A percentile compares a stretch with the other conserved stretches of the same genome.
Evolutionary conservation across 2,329 filamentous ascomycete genomes (phyloP).

Genomic region (Fusarium sp.): DNA sequence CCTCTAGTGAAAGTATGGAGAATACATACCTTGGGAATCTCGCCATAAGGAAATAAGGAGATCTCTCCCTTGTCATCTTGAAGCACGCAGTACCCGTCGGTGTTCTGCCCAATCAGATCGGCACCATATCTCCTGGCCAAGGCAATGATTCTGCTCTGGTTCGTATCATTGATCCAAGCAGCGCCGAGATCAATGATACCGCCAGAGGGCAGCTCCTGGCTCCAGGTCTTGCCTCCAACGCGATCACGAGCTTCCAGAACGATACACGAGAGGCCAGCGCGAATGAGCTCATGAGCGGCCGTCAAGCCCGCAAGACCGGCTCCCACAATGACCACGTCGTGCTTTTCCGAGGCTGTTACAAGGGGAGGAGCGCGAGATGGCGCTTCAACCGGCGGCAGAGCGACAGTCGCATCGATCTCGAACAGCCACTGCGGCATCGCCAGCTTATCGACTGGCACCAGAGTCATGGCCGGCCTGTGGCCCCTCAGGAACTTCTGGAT

Average conservation of each 20-base stretch:
- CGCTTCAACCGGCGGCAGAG: not conserved
- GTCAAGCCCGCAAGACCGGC: not conserved
- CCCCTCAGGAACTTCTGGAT: not conserved
- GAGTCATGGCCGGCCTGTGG: not conserved
- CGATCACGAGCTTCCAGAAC: not conserved
- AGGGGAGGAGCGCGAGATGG: not conserved
- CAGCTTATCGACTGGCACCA: not conserved
- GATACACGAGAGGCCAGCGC: not conserved
- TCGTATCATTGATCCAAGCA: not conserved
- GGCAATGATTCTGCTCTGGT: not conserved
- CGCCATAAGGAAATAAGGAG: not conserved
- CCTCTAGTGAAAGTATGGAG: not conserved
- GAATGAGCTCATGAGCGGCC: not conserved
- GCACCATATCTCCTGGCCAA: not conserved
- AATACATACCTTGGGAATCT: not conserved
- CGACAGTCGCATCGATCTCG: not conserved
- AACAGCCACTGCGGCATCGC: not conserved
- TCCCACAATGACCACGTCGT: not conserved
- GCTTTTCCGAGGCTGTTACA: not conserved
- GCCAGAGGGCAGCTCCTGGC: not conserved
- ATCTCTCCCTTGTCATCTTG: not conserved
- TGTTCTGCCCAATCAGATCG: not conserved
- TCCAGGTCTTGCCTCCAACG: not conserved
- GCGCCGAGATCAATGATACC: not conserved
- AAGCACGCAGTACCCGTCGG: not conserved